Conservation (phyloP, 352 stramenopile species). For the Phytophthora tubulina region DNA sequence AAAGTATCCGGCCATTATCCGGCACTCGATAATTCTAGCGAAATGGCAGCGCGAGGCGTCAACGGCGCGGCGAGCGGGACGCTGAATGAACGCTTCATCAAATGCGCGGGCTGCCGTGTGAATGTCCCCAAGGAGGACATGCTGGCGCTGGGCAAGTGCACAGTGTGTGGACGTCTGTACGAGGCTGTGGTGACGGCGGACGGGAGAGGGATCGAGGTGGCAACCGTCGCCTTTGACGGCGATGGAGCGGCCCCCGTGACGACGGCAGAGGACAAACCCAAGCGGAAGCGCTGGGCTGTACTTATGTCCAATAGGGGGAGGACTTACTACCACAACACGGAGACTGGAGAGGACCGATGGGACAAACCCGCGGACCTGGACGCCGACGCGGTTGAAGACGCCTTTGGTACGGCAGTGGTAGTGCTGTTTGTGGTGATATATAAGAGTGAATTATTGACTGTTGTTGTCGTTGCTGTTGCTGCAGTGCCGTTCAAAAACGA, state of each 20-base stretch:
- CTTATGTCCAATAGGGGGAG: conserved; percentile 69
- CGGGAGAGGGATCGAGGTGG: conserved; percentile 35
- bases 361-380: conserved; percentile 75
- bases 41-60: conserved; percentile 55
- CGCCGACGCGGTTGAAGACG: conserved; percentile 63
- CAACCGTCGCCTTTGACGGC: conserved; percentile 54
- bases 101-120: conserved; percentile 74
- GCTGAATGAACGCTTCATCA: conserved; percentile 85
- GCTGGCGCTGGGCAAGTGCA: conserved; percentile 67
- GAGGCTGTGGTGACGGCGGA: conserved; percentile 41
- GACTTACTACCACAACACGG: conserved; percentile 89
- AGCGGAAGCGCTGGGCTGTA: conserved; percentile 68
- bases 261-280: conserved; percentile 32
- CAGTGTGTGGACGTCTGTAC: conserved; percentile 61
- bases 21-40: conserved; percentile 2
- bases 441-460: background rate
- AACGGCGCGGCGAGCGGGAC: conserved; percentile 66
- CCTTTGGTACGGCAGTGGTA: conserved; percentile 54
- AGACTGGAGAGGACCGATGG: conserved; percentile 85
- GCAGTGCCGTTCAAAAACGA: conserved; percentile 88
- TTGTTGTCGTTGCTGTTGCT: conserved; percentile 14
- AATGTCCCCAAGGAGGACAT: conserved; percentile 87
- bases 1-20: conserved; percentile 4
- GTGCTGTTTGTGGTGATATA: background rate
- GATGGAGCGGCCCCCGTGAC: background rate